Conservation (phyloP, 352 stramenopile genomes). For the Ophiocytium majus region DNA sequence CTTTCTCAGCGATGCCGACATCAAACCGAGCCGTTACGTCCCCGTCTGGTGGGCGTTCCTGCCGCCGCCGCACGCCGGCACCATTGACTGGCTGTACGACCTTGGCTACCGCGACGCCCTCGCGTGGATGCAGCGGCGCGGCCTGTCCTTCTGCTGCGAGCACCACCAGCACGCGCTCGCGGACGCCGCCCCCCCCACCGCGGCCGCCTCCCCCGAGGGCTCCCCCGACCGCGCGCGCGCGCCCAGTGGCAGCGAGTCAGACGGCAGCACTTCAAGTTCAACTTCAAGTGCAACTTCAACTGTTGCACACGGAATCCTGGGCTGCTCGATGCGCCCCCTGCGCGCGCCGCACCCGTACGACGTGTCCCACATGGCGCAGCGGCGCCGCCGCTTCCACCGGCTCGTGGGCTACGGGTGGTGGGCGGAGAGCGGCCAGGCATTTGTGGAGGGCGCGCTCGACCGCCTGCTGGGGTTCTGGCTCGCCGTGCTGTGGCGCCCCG, state of each 20-base stretch:
- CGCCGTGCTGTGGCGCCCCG: constrained; percentile 9
- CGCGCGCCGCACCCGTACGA: constrained; percentile 33
- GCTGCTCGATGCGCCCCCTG: constrained; percentile 43
- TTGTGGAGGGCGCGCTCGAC: not conserved
- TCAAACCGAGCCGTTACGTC: constrained; percentile 54
- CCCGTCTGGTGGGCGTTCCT: constrained; percentile 57
- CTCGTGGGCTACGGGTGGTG: constrained; percentile 56
- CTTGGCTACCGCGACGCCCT: constrained; percentile 56
- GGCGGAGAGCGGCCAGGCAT: not conserved
- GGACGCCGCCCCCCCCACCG: no score
- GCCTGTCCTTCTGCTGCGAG: constrained; percentile 14
- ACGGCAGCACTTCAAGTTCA: no score
- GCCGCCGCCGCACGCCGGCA: constrained; percentile 43
- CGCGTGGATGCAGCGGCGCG: constrained; percentile 51
- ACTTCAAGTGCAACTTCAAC: no score
- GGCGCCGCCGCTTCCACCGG: constrained; percentile 36
- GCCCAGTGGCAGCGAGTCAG: no score
- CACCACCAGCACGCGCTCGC: no score
- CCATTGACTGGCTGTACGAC: constrained; percentile 61
- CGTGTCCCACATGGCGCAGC: constrained; percentile 27
- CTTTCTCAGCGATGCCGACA: constrained; percentile 57
- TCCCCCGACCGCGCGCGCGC: no score
- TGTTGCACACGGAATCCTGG: not conserved
- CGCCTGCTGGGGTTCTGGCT: constrained; percentile 8
- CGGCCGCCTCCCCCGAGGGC: no score